phyloP scores from a whole-genome alignment of 1,139 yeast genomes.

The Sugiyamaella japonica region DNA sequence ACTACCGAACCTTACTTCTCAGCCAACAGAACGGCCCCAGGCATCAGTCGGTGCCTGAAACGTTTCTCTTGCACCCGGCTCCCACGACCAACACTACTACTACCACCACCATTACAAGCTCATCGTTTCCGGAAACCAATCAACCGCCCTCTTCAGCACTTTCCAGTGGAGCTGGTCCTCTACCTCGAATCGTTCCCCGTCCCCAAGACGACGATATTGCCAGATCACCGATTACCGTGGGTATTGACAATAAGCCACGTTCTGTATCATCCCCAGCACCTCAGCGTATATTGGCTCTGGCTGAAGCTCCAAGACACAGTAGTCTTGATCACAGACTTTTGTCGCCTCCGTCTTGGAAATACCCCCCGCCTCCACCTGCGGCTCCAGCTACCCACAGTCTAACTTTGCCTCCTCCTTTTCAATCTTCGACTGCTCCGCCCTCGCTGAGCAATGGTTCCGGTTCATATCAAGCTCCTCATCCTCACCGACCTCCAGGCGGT shows the following conservation, averaged over 20 bases:
- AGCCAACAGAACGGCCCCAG: slow-evolving; percentile 17
- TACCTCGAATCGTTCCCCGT: slow-evolving; percentile 26
- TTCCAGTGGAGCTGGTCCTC: slow-evolving; percentile 1
- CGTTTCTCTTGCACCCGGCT: slow-evolving; percentile 18
- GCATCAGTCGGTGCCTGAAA: slow-evolving; percentile 30
- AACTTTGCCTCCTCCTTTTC: slow-evolving; percentile 13
- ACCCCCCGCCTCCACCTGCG: slow-evolving; percentile 16
- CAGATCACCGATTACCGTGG: neutral
- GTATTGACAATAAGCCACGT: slow-evolving; percentile 8
- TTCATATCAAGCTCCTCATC: slow-evolving; percentile 7
- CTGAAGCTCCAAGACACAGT: slow-evolving; percentile 5
- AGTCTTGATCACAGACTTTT: slow-evolving; percentile 5
- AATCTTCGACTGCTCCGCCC: slow-evolving; percentile 15
- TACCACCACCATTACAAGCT: neutral
- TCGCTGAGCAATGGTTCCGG: neutral
- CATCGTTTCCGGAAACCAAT: neutral
- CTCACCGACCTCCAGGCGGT: slow-evolving; percentile 4
- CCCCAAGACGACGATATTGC: slow-evolving; percentile 22
- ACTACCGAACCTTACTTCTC: neutral
- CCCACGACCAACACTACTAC: slow-evolving; percentile 5
- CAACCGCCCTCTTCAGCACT: neutral
- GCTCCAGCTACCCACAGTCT: neutral
- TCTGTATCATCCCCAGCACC: slow-evolving; percentile 19
- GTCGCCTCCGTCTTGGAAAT: slow-evolving; percentile 18
- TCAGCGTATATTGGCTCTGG: neutral